A percentile compares a stretch with the other conserved stretches of the same genome.
phyloP scores from a whole-genome alignment of 106 monocot genomes.

The Gastrodia elata region DNA sequence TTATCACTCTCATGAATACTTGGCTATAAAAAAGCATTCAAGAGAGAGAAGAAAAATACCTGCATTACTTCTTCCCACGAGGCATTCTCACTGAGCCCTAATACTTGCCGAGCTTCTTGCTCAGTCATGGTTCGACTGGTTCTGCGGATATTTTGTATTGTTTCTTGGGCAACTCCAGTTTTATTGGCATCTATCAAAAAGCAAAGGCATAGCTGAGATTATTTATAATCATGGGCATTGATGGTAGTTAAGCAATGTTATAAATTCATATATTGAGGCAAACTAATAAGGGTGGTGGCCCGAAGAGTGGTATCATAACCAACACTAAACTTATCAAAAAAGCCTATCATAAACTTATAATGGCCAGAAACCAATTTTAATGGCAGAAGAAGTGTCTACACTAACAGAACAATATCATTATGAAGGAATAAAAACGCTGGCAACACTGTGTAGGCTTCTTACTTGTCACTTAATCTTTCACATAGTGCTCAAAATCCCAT shows the following conservation, averaged over 20 bases:
- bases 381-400: no score
- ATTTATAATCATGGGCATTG: background rate
- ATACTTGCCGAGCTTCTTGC: constrained; percentile 81
- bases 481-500: no score
- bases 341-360: no score
- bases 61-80: constrained; percentile 79
- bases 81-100: constrained; percentile 59
- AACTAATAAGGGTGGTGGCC: no score
- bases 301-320: no score
- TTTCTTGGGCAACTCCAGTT: constrained; percentile 74
- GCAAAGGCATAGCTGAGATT: background rate
- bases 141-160: constrained; percentile 65
- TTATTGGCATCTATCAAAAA: constrained; percentile 61
- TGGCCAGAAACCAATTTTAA: no score
- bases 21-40: background rate
- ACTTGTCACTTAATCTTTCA: no score
- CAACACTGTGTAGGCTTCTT: no score
- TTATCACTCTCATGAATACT: no score
- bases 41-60: constrained; percentile 22
- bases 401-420: no score
- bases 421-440: no score
- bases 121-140: constrained; percentile 61
- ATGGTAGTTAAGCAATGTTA: background rate
- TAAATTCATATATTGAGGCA: background rate
- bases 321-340: no score